Base-by-base conservation (phyloP, 2,329 filamentous ascomycete genomes). In the Claviceps sp. region DNA sequence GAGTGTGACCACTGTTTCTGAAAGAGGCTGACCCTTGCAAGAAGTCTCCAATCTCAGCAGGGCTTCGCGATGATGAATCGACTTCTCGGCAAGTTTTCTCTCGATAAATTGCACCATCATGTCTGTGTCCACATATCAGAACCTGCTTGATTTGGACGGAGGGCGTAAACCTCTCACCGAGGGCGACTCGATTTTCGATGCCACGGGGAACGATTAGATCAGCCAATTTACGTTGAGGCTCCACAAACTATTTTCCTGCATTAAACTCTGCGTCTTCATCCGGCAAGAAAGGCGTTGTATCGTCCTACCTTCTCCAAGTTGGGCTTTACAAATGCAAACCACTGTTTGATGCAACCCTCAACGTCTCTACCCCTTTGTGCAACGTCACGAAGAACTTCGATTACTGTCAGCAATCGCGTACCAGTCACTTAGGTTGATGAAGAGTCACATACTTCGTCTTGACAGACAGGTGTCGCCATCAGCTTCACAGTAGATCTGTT, bases 81-180 rank as follows among this genome's bases (percentile, higher is more conserved):
- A 96, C 67, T 97, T 97, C 57, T 89, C 82, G 42, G 88, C 73
- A 5, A 98, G 76, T 55, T 88, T 95, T 58, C 86, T 85, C 64
- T 90, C 84, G 55, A 97, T 91, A 62, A 94, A 93, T 60, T 95
- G 89, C 37, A 89, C 86, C 52, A 98, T 88, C 87, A 97, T 96
- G 52, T 81, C 85, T 88, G 56, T 9, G 46, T 8, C 34, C 13
- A 2, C 2, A 34, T 37, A 47, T 62, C 30, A 61, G 50, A 46
- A 20, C n/a, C 16, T 41, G 50, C 8, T 47, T 16, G 7, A 13
- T 3, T 3, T 20, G 16, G 16, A 26, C 3, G 18, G 30, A 30
- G 34, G 22, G 16, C 11, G 14, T 11, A 22, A 8, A 5, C 1
- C 64, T 77, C 62, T 30, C 68, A 85, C 80, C 75, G 64, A 98